These are phyloP conservation scores for Saturnispora gosingensis DNA, from an alignment of 805 yeast genomes.

Conservation along the genomic window DNA sequence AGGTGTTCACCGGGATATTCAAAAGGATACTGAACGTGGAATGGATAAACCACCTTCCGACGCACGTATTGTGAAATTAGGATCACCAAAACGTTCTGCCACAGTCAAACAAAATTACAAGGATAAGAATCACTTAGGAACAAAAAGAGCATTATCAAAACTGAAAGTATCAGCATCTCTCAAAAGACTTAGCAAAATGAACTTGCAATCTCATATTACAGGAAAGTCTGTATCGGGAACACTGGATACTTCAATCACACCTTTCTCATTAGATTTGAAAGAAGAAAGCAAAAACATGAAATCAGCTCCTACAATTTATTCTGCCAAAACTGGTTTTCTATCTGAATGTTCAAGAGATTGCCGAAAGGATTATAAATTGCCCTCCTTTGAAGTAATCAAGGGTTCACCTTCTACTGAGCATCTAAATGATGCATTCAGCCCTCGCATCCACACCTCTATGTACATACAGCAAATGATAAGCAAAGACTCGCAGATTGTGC, in stretches of 20 bases:
- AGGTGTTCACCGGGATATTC: neutral
- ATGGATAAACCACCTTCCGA: neutral
- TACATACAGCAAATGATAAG: slow-evolving; percentile 1
- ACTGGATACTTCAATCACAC: neutral
- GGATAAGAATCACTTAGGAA: neutral
- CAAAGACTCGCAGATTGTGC: neutral
- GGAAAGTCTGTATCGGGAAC: neutral
- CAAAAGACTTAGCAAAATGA: neutral
- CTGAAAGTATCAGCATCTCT: slow-evolving; percentile 1
- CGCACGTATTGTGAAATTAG: neutral
- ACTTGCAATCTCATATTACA: neutral
- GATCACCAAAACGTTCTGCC: neutral
- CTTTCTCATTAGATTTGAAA: neutral
- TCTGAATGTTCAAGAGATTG: neutral
- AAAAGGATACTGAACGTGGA: neutral
- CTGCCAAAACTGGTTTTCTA: neutral
- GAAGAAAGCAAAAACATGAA: neutral
- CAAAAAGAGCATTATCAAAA: neutral
- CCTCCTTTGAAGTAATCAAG: neutral
- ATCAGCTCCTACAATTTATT: neutral
- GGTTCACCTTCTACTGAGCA: neutral
- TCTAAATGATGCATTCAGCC: neutral
- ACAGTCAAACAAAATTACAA: neutral
- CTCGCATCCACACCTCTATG: slow-evolving; percentile 1
- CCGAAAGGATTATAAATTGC: neutral